Evolutionary conservation across 2,329 filamentous ascomycete genomes (phyloP).

Genomic region (Phoma sp.): DNA sequence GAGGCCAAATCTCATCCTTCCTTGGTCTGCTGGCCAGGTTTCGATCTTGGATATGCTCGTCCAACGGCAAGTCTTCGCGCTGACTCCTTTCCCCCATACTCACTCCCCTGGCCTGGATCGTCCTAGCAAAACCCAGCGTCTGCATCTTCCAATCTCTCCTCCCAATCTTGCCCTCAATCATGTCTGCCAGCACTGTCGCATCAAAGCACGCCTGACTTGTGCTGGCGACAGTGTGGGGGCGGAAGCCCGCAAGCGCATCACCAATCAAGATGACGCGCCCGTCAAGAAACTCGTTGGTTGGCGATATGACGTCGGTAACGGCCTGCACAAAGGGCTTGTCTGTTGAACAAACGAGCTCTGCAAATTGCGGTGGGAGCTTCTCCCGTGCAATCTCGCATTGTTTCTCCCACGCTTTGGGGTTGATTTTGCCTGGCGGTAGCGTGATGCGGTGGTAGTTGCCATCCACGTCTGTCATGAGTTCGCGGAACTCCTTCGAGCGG

Average conservation of each 20-base stretch:
- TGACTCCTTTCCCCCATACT: constrained; percentile 52
- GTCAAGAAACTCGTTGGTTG: constrained; percentile 47
- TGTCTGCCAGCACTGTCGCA: constrained; percentile 49
- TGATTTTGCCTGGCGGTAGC: constrained; percentile 52
- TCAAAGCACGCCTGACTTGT: constrained; percentile 58
- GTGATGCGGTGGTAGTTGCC: constrained; percentile 52
- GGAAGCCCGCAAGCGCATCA: constrained; percentile 55
- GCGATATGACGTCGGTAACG: constrained; percentile 52
- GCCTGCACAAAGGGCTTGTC: constrained; percentile 55
- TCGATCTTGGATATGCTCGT: constrained; percentile 33
- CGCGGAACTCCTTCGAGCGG: constrained; percentile 47
- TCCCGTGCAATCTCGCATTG: constrained; percentile 43
- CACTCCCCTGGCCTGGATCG: constrained; percentile 48
- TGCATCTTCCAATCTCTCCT: constrained; percentile 46
- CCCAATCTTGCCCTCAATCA: constrained; percentile 48
- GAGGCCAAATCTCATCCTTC: constrained; percentile 34
- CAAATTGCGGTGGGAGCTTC: constrained; percentile 49
- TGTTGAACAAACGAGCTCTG: constrained; percentile 51
- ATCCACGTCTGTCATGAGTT: constrained; percentile 54
- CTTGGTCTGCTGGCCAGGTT: constrained; percentile 32
- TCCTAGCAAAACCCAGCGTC: constrained; percentile 47
- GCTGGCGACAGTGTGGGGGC: constrained; percentile 56
- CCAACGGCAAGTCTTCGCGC: constrained; percentile 41
- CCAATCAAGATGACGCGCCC: constrained; percentile 56
- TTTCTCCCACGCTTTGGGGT: constrained; percentile 48